A percentile compares a stretch with the other conserved stretches of the same genome.
These are phyloP conservation scores for Cladosporium sp. DNA, from an alignment of 2,329 filamentous ascomycete species.

Conservation along the genomic window DNA sequence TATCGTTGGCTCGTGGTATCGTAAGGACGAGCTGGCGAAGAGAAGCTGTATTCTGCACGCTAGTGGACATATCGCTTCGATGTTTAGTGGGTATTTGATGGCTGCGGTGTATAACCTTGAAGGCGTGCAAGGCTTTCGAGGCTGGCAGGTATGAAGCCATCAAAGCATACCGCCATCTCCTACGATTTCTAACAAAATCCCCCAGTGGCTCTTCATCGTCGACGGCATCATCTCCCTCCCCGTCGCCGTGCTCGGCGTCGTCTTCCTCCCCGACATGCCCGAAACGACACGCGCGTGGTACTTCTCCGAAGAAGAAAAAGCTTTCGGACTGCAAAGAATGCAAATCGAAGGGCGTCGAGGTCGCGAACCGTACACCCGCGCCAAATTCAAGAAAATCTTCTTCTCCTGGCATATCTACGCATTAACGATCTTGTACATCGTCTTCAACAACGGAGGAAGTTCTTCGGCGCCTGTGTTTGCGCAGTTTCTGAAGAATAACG, in stretches of 20 bases:
- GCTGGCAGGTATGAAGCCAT: constrained; percentile 42
- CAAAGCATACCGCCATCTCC: background rate
- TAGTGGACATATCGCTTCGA: background rate
- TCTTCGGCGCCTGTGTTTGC: constrained; percentile 53
- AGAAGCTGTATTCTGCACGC: constrained; percentile 32
- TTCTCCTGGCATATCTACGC: constrained; percentile 50
- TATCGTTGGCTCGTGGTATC: constrained; percentile 42
- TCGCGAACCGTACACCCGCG: constrained; percentile 40
- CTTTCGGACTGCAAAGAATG: background rate
- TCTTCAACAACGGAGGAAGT: constrained; percentile 56
- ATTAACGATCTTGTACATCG: constrained; percentile 38
- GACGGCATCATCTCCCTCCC: background rate
- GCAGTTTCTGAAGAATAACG: constrained; percentile 28
- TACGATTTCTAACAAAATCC: background rate
- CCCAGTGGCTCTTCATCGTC: background rate
- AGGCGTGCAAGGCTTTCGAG: constrained; percentile 35
- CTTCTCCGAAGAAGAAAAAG: background rate
- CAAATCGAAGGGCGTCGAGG: constrained; percentile 21
- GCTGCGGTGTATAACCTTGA: constrained; percentile 28
- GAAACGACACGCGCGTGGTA: background rate
- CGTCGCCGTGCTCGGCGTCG: background rate
- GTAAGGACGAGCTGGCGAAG: constrained; percentile 33
- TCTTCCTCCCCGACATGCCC: background rate
- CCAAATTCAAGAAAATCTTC: constrained; percentile 53
- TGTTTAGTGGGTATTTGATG: constrained; percentile 10